Percentiles rank a stretch among this genome's conserved stretches.
Conservation (phyloP, 1,284 basidiomycete species). For the Puccinia novopanici region DNA sequence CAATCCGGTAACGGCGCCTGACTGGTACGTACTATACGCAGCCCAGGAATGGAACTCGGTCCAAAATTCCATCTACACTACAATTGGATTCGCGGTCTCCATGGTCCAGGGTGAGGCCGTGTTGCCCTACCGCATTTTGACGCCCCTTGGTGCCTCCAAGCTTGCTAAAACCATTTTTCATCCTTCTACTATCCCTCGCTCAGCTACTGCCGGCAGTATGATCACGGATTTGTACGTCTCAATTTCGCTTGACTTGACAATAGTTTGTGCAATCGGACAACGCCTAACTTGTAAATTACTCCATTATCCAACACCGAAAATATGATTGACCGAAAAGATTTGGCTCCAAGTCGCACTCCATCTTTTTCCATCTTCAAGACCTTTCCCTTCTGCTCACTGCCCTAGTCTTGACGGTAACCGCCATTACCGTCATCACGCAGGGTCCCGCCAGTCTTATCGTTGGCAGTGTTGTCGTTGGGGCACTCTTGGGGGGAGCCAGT, state of each 20-base stretch:
- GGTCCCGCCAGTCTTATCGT: slow-evolving; percentile 12
- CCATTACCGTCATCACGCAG: slow-evolving; percentile 5
- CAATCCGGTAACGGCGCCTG: slow-evolving; percentile 47
- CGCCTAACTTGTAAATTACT: not conserved
- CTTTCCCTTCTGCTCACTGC: slow-evolving; percentile 33
- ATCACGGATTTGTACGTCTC: slow-evolving; percentile 42
- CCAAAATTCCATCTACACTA: slow-evolving; percentile 50
- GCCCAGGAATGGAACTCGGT: slow-evolving; percentile 50
- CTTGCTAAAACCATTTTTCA: not conserved
- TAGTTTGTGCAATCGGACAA: not conserved
- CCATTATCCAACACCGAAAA: not conserved
- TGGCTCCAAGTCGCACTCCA: slow-evolving; percentile 30
- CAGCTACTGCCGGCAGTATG: slow-evolving; percentile 42
- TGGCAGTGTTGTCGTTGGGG: slow-evolving; percentile 26
- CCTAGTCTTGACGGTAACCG: slow-evolving; percentile 40
- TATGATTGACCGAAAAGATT: slow-evolving; percentile 20
- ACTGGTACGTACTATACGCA: slow-evolving; percentile 47
- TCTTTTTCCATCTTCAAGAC: slow-evolving; percentile 38
- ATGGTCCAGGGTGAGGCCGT: slow-evolving; percentile 48
- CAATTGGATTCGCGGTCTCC: slow-evolving; percentile 50
- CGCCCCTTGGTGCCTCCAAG: not conserved
- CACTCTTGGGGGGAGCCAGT: slow-evolving; percentile 24
- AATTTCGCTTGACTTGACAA: not conserved
- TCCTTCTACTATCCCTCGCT: not conserved
- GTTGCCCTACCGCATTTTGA: not conserved